Conservation (phyloP, 495 filamentous ascomycete genomes). For the Pyrenopolyporus hunteri region DNA sequence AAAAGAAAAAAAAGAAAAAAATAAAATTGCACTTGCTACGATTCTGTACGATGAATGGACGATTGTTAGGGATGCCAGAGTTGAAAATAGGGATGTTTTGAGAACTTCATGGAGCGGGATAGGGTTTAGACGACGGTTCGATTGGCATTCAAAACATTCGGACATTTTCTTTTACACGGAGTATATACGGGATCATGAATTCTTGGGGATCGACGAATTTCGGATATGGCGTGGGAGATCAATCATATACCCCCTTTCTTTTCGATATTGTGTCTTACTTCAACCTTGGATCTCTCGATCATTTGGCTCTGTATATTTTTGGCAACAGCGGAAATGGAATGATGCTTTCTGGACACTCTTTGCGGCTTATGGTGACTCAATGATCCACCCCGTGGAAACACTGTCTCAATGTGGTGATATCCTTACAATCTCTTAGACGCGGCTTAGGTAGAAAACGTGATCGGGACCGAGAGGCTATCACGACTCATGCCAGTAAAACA, state of each 20-base stretch:
- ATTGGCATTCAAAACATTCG: slow-evolving; percentile 37
- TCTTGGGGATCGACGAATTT: slow-evolving; percentile 20
- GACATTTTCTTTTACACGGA: slow-evolving; percentile 28
- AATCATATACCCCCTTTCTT: slow-evolving; percentile 40
- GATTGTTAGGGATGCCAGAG: slow-evolving; percentile 21
- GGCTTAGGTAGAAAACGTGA: neutral
- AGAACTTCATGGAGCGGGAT: slow-evolving; percentile 19
- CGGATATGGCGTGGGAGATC: slow-evolving; percentile 37
- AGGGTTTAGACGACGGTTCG: slow-evolving; percentile 31
- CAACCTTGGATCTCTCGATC: slow-evolving; percentile 22
- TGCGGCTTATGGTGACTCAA: neutral
- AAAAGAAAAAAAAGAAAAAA: slow-evolving; percentile 14
- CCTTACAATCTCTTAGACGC: neutral
- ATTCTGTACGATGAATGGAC: slow-evolving; percentile 25
- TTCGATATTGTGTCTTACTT: slow-evolving; percentile 19
- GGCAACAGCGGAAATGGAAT: slow-evolving; percentile 22
- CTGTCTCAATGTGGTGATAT: neutral
- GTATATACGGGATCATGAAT: slow-evolving; percentile 37
- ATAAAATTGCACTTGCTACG: slow-evolving; percentile 12
- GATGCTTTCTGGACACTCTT: neutral
- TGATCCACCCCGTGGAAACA: neutral
- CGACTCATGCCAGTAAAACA: slow-evolving; percentile 24
- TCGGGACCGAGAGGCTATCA: slow-evolving; percentile 31
- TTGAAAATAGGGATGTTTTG: slow-evolving; percentile 18
- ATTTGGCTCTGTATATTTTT: slow-evolving; percentile 33